Evolutionary conservation across 768 basidiomycete genomes (phyloP), one percentile per base, ranked within the genome.

Genomic region (Pleurotus ostreatus): DNA sequence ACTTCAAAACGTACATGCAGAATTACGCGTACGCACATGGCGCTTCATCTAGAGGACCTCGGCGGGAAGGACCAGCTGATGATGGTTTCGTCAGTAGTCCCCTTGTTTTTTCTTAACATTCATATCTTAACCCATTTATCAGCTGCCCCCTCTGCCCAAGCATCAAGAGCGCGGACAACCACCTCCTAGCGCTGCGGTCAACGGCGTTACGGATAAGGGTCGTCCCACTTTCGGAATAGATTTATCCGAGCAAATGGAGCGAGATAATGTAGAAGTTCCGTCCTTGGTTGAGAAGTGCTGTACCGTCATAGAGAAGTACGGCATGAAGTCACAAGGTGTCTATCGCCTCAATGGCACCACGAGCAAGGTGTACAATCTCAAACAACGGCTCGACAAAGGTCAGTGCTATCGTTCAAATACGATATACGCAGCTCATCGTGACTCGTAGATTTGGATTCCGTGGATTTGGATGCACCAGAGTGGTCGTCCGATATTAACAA

Each of bases 1-100:
- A 99, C 71, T 98, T 99, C 75, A 96, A 90, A 73, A 84, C 81
- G 6, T 99, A 88, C 68, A 98, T 99, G 95, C 93, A 97, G 67
- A 94, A 97, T 67, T 99, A 96, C 66, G 88, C 91, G 0, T 93
- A 95, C 65, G 93, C 93, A 25, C 89, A 90, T 58, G 90, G 88
- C 9, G 71, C 68, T 39, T 73, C 75, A 25, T 69, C 72, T 12
- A 77, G 85, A 39, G 92, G 90, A n/a, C 92, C 91, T 25, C 79
- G 90, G 58, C 78, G 94, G 59, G 92, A 97, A 62, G 95, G 92
- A 2, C 93, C 94, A 3, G 76, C 81, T 52, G 92, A 98, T 53
- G 94, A 97, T 68, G 93, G 94, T 40, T 97, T 93, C 74, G 96
- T 98, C 68, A 69, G 94, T 81, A 15, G 15, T 18, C 25, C 22